Evolutionary conservation across 305 asterid genomes (phyloP).

Genomic region (Fraxinus velutina): DNA sequence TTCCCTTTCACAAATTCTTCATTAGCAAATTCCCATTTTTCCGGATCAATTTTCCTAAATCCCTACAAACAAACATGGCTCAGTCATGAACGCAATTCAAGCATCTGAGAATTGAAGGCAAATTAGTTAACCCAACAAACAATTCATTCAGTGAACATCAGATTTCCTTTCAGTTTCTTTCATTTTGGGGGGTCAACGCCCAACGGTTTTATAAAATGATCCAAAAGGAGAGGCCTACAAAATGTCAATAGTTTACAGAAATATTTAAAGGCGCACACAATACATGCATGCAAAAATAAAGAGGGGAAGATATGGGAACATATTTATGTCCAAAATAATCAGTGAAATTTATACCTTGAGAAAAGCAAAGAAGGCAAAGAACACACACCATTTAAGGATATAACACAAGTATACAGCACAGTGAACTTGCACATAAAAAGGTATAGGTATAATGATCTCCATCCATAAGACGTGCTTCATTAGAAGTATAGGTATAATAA

Average conservation of each 20-base stretch:
- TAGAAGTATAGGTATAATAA: neutral
- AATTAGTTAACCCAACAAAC: neutral
- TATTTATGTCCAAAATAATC: neutral
- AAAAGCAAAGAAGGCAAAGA: neutral
- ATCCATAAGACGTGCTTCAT: constrained; percentile 1
- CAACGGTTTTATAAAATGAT: neutral
- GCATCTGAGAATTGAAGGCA: neutral
- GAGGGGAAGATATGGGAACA: neutral
- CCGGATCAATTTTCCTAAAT: constrained; percentile 89
- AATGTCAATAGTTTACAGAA: neutral
- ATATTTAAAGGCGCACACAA: neutral
- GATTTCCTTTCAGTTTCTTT: neutral
- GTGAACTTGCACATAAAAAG: neutral
- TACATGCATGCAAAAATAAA: neutral
- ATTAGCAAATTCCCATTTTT: constrained; percentile 91
- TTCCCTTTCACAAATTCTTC: constrained; percentile 87
- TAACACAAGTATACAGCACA: neutral
- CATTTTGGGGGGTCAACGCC: neutral
- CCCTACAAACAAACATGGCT: constrained; percentile 46
- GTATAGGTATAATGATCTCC: neutral
- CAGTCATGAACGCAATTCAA: neutral
- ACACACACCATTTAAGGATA: neutral
- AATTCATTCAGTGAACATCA: neutral
- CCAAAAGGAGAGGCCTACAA: neutral
- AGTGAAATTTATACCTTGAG: neutral